phyloP scores from a whole-genome alignment of 169 alveolate genomes.

The Neospora caninum region DNA sequence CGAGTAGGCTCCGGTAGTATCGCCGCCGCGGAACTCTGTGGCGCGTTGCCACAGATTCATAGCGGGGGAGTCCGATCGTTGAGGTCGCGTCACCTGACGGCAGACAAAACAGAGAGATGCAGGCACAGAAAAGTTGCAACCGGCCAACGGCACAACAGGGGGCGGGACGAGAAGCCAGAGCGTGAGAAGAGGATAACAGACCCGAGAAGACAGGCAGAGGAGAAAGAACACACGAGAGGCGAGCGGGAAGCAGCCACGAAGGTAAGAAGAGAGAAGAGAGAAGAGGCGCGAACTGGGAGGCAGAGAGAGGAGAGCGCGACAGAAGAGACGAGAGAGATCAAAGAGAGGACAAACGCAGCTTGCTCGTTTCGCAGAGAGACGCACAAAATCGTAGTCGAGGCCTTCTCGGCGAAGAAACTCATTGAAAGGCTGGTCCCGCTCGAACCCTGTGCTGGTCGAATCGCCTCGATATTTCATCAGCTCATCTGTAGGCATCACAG shows the following conservation, averaged over 20 bases:
- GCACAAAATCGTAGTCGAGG: slow-evolving; percentile 26
- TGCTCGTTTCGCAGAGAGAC: background rate
- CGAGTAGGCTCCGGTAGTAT: background rate
- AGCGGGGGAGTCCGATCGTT: background rate
- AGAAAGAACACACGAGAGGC: background rate
- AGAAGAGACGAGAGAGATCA: background rate
- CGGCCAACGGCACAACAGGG: too few species aligned
- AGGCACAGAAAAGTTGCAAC: background rate
- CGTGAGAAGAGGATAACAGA: too few species aligned
- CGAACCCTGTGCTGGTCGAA: background rate
- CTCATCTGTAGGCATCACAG: background rate
- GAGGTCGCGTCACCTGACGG: background rate
- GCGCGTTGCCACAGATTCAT: background rate
- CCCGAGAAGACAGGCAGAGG: too few species aligned
- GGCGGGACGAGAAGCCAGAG: too few species aligned
- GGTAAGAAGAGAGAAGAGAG: too few species aligned
- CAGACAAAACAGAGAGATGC: background rate
- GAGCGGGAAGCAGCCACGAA: background rate
- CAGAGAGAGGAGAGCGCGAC: background rate
- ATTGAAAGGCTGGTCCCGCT: background rate
- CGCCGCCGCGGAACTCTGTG: slow-evolving; percentile 22
- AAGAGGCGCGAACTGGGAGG: too few species aligned
- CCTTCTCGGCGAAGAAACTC: slow-evolving; percentile 4
- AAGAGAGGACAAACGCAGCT: too few species aligned
- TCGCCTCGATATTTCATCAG: background rate